phyloP scores from a whole-genome alignment of 2,329 filamentous ascomycete genomes.

The Penicillium verrucosum region DNA sequence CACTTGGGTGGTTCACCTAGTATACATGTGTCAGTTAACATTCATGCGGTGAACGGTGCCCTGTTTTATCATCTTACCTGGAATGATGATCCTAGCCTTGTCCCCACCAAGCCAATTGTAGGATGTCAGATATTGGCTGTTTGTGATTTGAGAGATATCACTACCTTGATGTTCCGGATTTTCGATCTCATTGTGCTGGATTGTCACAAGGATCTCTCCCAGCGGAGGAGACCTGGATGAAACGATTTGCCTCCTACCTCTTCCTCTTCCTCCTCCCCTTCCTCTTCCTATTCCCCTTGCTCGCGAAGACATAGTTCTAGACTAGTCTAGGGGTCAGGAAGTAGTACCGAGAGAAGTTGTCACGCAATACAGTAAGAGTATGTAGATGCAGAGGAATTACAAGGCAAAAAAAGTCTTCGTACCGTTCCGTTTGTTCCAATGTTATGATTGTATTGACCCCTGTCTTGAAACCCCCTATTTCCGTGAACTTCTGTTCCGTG shows the following conservation, averaged over 20 bases:
- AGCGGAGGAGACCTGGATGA: constrained; percentile 10
- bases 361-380: neutral
- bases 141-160: constrained; percentile 31
- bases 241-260: neutral
- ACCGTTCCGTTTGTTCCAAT: neutral
- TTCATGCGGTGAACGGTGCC: neutral
- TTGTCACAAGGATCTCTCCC: constrained; percentile 16
- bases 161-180: neutral
- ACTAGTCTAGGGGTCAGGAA: neutral
- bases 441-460: too few species aligned
- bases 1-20: constrained; percentile 52
- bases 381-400: neutral
- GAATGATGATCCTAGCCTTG: constrained; percentile 43
- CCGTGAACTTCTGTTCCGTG: too few species aligned
- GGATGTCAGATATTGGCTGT: constrained; percentile 47
- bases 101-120: constrained; percentile 51
- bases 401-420: too few species aligned
- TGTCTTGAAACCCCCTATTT: too few species aligned
- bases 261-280: neutral
- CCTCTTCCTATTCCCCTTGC: neutral
- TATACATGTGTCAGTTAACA: constrained; percentile 4
- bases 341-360: neutral
- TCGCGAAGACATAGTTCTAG: neutral
- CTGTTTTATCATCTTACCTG: constrained; percentile 37
- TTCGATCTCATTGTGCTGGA: constrained; percentile 11